Evolutionary conservation across 306 rosid species (phyloP).

Genomic region (Styphnolobium japonicum): DNA sequence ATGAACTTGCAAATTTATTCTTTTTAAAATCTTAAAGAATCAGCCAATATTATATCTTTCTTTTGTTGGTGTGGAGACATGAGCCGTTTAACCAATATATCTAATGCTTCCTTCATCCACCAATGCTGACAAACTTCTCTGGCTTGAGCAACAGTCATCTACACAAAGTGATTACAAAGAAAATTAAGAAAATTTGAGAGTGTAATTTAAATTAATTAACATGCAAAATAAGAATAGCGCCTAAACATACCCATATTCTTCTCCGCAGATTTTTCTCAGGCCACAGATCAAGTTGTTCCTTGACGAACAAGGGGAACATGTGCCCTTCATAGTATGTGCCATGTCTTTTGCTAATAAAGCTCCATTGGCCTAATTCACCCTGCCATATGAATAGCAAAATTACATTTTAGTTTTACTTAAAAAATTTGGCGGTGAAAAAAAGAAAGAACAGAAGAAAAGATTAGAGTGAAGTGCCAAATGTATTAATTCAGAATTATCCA

Average conservation of each 20-base stretch:
- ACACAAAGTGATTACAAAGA: neutral
- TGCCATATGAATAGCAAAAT: conserved; percentile 27
- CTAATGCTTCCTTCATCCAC: conserved; percentile 99
- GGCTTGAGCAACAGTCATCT: conserved; percentile 78
- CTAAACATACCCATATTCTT: conserved; percentile 74
- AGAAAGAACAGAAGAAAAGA: neutral
- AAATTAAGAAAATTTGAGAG: neutral
- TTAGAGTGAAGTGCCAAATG: neutral
- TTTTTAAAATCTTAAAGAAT: conserved; percentile 21
- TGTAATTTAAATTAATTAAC: neutral
- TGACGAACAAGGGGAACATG: conserved; percentile 89
- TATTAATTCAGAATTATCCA: neutral
- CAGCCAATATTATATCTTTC: conserved; percentile 8
- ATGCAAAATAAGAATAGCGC: neutral
- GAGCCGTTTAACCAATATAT: conserved; percentile 69
- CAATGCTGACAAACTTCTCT: conserved; percentile 88
- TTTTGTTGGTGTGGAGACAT: conserved; percentile 20
- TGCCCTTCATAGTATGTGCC: conserved; percentile 85
- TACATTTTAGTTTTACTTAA: neutral
- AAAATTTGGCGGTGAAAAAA: neutral
- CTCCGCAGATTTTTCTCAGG: conserved; percentile 73
- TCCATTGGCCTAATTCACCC: conserved; percentile 89
- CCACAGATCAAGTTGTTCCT: conserved; percentile 90
- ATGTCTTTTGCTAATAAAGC: conserved; percentile 80
- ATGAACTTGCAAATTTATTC: neutral